Evolutionary conservation across 441 rosid species (phyloP).

Genomic region (Brassica hybrid): DNA sequence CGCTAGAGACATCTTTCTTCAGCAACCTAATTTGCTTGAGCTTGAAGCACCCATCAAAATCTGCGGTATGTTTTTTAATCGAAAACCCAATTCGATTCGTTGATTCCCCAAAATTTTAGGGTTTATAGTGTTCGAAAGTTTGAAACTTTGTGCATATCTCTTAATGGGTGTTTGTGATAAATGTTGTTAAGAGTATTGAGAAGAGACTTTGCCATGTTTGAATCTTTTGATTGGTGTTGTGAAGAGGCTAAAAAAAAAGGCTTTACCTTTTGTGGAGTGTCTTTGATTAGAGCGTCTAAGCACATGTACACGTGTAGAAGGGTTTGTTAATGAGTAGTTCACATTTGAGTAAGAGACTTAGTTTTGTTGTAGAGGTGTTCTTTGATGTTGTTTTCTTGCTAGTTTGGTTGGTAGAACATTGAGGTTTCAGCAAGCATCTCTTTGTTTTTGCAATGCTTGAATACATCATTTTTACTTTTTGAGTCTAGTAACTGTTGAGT

Average conservation of each 20-base stretch:
- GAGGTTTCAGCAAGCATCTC: not conserved
- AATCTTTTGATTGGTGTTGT: not conserved
- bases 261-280: no score
- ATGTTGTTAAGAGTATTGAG: not conserved
- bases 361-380: not conserved
- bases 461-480: not conserved
- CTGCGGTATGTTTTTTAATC: slow-evolving; percentile 57
- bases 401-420: slow-evolving; percentile 15
- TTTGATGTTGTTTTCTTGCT: slow-evolving; percentile 5
- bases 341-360: not conserved
- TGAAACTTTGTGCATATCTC: not conserved
- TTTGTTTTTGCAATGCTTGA: not conserved
- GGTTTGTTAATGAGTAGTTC: no score
- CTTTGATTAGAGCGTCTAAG: no score
- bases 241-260: not conserved
- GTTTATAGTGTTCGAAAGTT: not conserved
- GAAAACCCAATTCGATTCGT: not conserved
- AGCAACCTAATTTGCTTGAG: slow-evolving; percentile 90
- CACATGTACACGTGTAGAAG: no score
- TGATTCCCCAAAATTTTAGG: not conserved
- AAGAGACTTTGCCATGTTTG: not conserved
- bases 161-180: not conserved
- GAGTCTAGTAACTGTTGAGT: not conserved
- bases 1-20: slow-evolving; percentile 70
- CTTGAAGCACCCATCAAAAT: slow-evolving; percentile 97